Conservation (phyloP, 306 rosid species). For the Crotalaria pallida region DNA sequence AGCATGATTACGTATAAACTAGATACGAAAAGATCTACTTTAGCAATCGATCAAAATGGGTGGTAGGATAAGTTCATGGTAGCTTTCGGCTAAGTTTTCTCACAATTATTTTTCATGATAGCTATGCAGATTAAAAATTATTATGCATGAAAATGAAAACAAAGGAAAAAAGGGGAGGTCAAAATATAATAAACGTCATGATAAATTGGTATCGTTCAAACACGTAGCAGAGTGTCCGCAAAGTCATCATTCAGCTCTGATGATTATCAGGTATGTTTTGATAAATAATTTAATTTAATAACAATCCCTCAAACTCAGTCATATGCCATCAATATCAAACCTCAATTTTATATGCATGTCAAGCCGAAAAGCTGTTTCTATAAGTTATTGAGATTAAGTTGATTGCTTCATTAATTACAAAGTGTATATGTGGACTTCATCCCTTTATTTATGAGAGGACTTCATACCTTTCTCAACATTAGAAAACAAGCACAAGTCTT, state of each 20-base stretch:
- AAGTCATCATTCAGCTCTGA: slow-evolving; percentile 23
- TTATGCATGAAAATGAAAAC: slow-evolving; percentile 24
- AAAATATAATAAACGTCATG: slow-evolving; percentile 26
- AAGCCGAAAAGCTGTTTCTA: slow-evolving; percentile 4
- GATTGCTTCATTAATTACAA: slow-evolving; percentile 1
- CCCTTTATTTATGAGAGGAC: no score
- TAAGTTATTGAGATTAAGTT: background rate
- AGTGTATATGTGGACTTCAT: background rate
- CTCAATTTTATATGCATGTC: slow-evolving; percentile 17
- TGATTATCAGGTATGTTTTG: background rate
- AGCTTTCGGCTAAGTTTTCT: slow-evolving; percentile 4
- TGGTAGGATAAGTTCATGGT: background rate
- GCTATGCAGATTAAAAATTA: slow-evolving; percentile 28
- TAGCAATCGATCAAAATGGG: background rate
- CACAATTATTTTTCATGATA: slow-evolving; percentile 30
- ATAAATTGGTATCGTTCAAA: slow-evolving; percentile 18
- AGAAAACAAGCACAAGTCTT: background rate
- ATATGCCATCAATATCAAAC: slow-evolving; percentile 10
- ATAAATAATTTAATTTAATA: slow-evolving; percentile 12
- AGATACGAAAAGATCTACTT: slow-evolving; percentile 1
- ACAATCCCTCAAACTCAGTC: slow-evolving; percentile 10
- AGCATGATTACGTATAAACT: slow-evolving; percentile 12
- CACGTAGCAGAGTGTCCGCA: slow-evolving; percentile 11
- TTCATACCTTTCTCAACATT: background rate
- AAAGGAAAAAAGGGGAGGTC: slow-evolving; percentile 15